Evolutionary conservation across 2,329 filamentous ascomycete genomes (phyloP).

Genomic region (Colletotrichum tofieldiae): DNA sequence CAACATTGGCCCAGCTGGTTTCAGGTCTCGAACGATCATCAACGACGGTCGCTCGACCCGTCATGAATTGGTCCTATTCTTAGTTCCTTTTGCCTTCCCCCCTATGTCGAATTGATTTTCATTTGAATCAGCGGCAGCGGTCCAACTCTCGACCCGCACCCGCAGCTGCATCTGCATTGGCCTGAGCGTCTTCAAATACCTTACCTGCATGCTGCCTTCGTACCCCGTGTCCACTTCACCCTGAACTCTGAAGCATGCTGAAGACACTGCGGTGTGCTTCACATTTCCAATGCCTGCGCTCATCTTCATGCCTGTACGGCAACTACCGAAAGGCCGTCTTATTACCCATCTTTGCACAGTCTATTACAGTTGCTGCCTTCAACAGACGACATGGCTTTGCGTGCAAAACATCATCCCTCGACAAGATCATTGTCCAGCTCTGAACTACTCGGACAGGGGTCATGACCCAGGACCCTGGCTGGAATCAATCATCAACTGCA

Average conservation of each 20-base stretch:
- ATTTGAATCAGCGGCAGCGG: background rate
- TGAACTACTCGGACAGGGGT: background rate
- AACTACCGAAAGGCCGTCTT: slow-evolving; percentile 28
- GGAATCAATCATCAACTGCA: slow-evolving; percentile 19
- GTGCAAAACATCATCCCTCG: background rate
- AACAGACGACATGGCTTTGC: background rate
- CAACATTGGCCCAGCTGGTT: slow-evolving; percentile 28
- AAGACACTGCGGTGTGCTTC: slow-evolving; percentile 27
- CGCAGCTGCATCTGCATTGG: background rate
- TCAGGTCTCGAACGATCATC: slow-evolving; percentile 25
- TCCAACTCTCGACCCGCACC: background rate
- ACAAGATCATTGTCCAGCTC: background rate
- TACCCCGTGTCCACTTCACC: slow-evolving; percentile 12
- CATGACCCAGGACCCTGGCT: slow-evolving; percentile 9
- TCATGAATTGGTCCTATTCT: slow-evolving; percentile 13
- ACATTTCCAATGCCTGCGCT: slow-evolving; percentile 32
- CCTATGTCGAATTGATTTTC: background rate
- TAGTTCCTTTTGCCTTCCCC: background rate
- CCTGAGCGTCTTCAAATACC: background rate
- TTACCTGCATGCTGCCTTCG: background rate
- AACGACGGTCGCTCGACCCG: background rate
- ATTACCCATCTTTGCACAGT: slow-evolving; percentile 1
- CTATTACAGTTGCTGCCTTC: background rate
- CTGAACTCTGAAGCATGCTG: slow-evolving; percentile 28
- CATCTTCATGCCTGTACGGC: slow-evolving; percentile 22